A percentile compares a stretch with the other conserved stretches of the same genome.
These are phyloP conservation scores for Coelastrella sp. DNA, from an alignment of 139 green algal species.

Conservation along the genomic window DNA sequence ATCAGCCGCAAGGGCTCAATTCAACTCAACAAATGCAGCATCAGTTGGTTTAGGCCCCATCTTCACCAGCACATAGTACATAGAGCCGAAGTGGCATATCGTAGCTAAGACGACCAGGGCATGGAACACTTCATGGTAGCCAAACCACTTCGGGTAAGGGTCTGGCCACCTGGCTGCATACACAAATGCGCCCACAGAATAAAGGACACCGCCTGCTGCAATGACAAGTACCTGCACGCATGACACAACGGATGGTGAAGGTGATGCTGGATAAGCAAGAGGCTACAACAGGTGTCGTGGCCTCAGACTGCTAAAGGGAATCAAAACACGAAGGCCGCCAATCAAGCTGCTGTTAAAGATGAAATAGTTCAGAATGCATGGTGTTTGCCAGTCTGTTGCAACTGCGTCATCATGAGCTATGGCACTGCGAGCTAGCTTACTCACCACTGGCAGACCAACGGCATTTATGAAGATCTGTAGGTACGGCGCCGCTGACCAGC, in stretches of 20 bases:
- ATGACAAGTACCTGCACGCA: neutral
- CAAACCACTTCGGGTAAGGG: constrained; percentile 19
- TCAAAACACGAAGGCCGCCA: too few relatives aligned
- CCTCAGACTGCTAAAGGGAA: too few relatives aligned
- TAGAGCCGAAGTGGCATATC: constrained; percentile 26
- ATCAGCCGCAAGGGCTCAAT: too few relatives aligned
- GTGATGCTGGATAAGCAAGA: too few relatives aligned
- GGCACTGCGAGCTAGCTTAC: too few relatives aligned
- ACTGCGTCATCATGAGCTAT: too few relatives aligned
- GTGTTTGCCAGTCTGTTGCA: neutral
- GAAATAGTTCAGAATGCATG: neutral
- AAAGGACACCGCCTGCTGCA: constrained; percentile 14
- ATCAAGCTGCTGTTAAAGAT: too few relatives aligned
- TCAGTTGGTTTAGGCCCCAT: neutral
- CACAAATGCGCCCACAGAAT: constrained; percentile 15
- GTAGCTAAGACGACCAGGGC: constrained; percentile 10
- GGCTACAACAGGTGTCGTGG: too few relatives aligned
- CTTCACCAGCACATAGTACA: constrained; percentile 26
- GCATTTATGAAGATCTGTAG: neutral
- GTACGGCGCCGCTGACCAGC: constrained; percentile 25
- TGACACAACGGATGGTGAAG: too few relatives aligned
- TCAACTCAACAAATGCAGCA: too few relatives aligned
- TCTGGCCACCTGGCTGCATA: constrained; percentile 20
- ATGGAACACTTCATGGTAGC: constrained; percentile 42
- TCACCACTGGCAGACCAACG: constrained; percentile 6